A percentile compares a stretch with the other conserved stretches of the same genome.
Evolutionary conservation across 2,329 filamentous ascomycete species (phyloP).

Genomic region (Hymenoscyphus repandus): DNA sequence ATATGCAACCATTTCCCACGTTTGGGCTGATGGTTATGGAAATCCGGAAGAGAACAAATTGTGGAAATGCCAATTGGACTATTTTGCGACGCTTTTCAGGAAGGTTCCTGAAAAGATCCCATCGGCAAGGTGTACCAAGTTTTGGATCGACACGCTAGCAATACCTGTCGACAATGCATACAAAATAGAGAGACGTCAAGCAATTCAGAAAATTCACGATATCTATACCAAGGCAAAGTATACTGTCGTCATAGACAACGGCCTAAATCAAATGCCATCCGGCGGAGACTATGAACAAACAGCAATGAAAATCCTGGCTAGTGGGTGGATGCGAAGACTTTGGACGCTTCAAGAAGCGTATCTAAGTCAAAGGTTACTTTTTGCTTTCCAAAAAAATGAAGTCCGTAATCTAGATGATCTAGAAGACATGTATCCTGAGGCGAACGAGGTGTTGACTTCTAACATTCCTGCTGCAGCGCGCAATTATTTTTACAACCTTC

Average conservation of each 20-base stretch:
- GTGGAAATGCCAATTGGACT: conserved; percentile 11
- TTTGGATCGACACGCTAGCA: conserved; percentile 9
- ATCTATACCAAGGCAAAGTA: conserved; percentile 1
- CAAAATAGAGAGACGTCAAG: not conserved
- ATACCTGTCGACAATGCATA: not conserved
- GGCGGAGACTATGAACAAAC: not conserved
- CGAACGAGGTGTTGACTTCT: not conserved
- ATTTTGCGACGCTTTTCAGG: not conserved
- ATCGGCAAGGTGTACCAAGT: not conserved
- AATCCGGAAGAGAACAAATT: conserved; percentile 10
- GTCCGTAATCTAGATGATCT: not conserved
- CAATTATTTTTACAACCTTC: not conserved
- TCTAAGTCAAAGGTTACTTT: conserved; percentile 1
- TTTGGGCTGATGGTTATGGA: conserved; percentile 16
- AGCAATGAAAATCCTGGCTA: conserved; percentile 9
- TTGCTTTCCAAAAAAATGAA: conserved; percentile 1
- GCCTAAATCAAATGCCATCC: not conserved
- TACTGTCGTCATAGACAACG: conserved; percentile 7
- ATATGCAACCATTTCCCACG: conserved; percentile 15
- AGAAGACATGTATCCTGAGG: not conserved
- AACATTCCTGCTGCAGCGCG: not conserved
- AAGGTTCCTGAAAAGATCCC: not conserved
- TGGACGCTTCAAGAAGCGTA: conserved; percentile 11
- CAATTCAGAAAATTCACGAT: conserved; percentile 6
- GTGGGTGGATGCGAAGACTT: conserved; percentile 10